These are phyloP conservation scores for Rhodotorula sp. DNA, from an alignment of 1,284 basidiomycete genomes.

Conservation along the genomic window DNA sequence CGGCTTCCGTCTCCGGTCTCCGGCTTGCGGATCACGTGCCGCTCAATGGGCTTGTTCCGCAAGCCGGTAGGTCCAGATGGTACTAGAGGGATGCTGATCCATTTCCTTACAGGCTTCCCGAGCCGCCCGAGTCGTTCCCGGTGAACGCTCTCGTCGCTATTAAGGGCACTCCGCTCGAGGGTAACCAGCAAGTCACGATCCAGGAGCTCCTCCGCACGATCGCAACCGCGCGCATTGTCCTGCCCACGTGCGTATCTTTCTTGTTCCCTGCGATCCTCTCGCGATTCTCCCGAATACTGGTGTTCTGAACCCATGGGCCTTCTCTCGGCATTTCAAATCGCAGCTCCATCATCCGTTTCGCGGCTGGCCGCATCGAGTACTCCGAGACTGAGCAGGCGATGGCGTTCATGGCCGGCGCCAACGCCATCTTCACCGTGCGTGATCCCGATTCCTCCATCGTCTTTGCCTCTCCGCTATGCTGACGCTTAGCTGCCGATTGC, in stretches of 20 bases:
- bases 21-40: neutral
- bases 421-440: constrained; percentile 90
- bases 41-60: neutral
- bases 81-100: neutral
- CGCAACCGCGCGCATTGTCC: constrained; percentile 86
- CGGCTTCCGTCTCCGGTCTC: neutral
- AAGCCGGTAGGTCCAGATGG: too few species aligned
- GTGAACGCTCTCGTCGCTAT: constrained; percentile 84
- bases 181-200: constrained; percentile 65
- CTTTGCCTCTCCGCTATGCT: neutral
- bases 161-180: constrained; percentile 59
- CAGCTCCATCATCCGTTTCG: constrained; percentile 88
- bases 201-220: constrained; percentile 89
- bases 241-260: constrained; percentile 58
- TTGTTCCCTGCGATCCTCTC: too few species aligned
- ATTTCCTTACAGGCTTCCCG: constrained; percentile 67
- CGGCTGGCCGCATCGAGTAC: constrained; percentile 87
- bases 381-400: constrained; percentile 91
- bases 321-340: too few species aligned
- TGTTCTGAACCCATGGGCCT: too few species aligned
- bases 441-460: neutral
- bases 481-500: too few species aligned
- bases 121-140: constrained; percentile 96
- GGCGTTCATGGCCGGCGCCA: constrained; percentile 98
- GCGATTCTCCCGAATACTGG: too few species aligned